phyloP scores from a whole-genome alignment of 1,284 basidiomycete species.

The Ceratorhiza oryzae-sativae region DNA sequence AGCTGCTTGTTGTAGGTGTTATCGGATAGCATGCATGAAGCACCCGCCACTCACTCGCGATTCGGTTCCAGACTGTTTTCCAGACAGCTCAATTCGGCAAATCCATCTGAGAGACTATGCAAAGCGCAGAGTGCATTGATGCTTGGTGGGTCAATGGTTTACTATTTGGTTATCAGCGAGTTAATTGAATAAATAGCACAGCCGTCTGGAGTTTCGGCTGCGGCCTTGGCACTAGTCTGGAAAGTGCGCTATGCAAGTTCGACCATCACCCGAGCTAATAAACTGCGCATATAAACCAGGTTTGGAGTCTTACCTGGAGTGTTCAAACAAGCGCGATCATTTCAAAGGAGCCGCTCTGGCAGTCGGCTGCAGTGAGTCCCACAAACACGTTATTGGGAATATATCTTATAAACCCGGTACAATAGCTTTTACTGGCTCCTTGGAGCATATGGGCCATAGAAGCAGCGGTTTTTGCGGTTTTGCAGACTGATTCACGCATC shows the following conservation, averaged over 20 bases:
- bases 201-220: conserved; percentile 2
- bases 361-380: neutral
- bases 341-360: conserved; percentile 5
- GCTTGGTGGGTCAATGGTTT: neutral
- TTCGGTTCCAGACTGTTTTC: conserved; percentile 5
- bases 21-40: neutral
- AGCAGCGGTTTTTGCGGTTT: neutral
- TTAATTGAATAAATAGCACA: neutral
- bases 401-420: neutral
- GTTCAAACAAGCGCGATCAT: neutral
- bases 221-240: conserved; percentile 14
- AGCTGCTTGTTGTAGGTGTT: conserved; percentile 1
- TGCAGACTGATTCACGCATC: neutral
- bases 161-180: neutral
- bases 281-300: neutral
- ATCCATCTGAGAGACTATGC: neutral
- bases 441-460: neutral
- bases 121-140: conserved; percentile 17
- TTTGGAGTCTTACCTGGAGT: conserved; percentile 28
- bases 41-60: too few relatives aligned
- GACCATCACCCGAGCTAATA: too few relatives aligned
- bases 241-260: neutral
- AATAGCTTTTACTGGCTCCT: conserved; percentile 5
- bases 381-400: neutral
- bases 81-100: neutral